Evolutionary conservation across 73 alveolate genomes (phyloP).

Genomic region (Paraurostyla sp.): DNA sequence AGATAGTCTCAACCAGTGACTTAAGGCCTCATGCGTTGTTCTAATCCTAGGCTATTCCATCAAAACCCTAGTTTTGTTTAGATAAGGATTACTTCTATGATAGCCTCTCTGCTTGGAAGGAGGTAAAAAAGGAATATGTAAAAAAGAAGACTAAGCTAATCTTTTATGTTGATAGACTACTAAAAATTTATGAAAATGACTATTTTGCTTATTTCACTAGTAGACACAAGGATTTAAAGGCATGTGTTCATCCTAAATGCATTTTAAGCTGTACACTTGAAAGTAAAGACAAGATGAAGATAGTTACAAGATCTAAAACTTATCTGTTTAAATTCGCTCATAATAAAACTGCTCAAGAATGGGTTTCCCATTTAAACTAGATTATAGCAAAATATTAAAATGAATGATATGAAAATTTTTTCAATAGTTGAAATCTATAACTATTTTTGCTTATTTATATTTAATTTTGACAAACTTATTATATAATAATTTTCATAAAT

Average conservation of each 20-base stretch:
- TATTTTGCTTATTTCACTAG: conserved; percentile 31
- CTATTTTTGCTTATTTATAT: too few relatives aligned
- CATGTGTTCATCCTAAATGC: neutral
- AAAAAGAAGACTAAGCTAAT: conserved; percentile 46
- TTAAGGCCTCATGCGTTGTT: neutral
- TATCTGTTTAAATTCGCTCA: neutral
- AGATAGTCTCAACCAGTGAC: neutral
- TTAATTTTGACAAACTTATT: too few relatives aligned
- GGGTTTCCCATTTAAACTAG: too few relatives aligned
- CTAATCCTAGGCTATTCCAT: conserved; percentile 13
- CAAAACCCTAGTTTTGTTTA: neutral
- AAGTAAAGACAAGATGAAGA: conserved; percentile 25
- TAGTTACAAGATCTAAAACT: conserved; percentile 8
- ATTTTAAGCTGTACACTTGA: neutral
- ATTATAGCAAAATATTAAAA: too few relatives aligned
- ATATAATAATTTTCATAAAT: too few relatives aligned
- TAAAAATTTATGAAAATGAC: conserved; percentile 53
- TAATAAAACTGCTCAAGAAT: conserved; percentile 5
- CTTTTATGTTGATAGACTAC: conserved; percentile 45
- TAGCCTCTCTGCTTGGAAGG: conserved; percentile 29
- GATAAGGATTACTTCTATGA: neutral
- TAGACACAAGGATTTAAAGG: neutral
- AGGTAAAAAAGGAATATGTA: neutral
- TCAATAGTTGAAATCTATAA: too few relatives aligned
- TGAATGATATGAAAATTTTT: too few relatives aligned